These are phyloP conservation scores for Corinectria fuckeliana DNA, from an alignment of 2,329 filamentous ascomycete genomes.

Conservation along the genomic window DNA sequence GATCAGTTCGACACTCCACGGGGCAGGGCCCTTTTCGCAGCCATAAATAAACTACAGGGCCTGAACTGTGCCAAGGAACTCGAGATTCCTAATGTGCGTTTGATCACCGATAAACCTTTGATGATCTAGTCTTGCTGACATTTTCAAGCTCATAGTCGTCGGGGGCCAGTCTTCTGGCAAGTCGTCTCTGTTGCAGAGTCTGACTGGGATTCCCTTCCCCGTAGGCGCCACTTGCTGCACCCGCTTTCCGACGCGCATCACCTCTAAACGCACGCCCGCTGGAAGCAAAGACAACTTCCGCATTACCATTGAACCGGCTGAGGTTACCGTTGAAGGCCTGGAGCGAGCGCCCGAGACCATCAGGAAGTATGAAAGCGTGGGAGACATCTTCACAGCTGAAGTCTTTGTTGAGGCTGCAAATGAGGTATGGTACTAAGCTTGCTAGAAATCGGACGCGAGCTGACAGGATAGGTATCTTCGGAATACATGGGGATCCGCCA, in stretches of 20 bases:
- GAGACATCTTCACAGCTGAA: conserved; percentile 37
- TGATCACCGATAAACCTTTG: background rate
- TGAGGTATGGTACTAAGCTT: conserved; percentile 31
- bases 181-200: conserved; percentile 45
- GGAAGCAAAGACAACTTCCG: conserved; percentile 37
- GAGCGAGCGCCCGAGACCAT: conserved; percentile 22
- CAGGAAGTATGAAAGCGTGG: conserved; percentile 31
- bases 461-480: conserved; percentile 33
- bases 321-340: conserved; percentile 31
- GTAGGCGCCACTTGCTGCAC: conserved; percentile 43
- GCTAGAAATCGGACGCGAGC: background rate
- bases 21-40: conserved; percentile 45
- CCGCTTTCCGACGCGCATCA: conserved; percentile 47
- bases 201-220: conserved; percentile 48
- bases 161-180: conserved; percentile 48
- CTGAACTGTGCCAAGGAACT: conserved; percentile 35
- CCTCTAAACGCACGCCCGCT: conserved; percentile 43
- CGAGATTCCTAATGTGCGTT: conserved; percentile 44
- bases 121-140: background rate
- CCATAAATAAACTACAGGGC: conserved; percentile 46
- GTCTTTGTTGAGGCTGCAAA: conserved; percentile 41
- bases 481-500: conserved; percentile 41
- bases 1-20: conserved; percentile 45
- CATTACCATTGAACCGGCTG: conserved; percentile 41
- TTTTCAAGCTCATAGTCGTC: conserved; percentile 43